Percentiles rank a stretch among this genome's conserved stretches.
These are phyloP conservation scores for Takashimella koratensis DNA, from an alignment of 1,284 basidiomycete genomes.

Conservation along the genomic window DNA sequence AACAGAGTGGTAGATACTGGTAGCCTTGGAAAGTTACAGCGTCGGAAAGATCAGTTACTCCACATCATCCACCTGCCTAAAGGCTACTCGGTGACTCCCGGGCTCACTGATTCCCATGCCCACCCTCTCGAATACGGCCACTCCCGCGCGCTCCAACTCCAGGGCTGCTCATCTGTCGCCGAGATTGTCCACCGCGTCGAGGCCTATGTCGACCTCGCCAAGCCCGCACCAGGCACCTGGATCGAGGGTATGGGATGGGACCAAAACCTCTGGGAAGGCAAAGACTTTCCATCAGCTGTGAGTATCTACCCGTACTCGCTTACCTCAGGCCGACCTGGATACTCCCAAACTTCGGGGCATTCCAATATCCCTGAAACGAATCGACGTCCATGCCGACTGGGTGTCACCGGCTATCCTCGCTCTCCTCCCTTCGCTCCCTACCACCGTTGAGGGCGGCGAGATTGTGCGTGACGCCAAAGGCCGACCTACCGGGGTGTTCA, in stretches of 20 bases:
- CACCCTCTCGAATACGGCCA: constrained; percentile 39
- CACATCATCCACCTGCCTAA: constrained; percentile 34
- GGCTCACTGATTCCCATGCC: constrained; percentile 66
- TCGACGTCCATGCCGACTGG: constrained; percentile 84
- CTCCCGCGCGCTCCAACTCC: constrained; percentile 62
- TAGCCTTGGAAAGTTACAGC: constrained; percentile 51
- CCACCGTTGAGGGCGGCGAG: constrained; percentile 66
- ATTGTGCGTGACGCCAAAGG: constrained; percentile 65
- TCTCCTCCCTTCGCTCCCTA: constrained; percentile 56
- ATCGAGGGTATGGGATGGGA: constrained; percentile 90
- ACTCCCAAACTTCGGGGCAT: constrained; percentile 61
- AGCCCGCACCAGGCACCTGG: constrained; percentile 61
- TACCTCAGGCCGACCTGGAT: constrained; percentile 59
- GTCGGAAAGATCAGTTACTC: constrained; percentile 13
- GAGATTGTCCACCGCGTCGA: constrained; percentile 65
- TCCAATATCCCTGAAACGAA: constrained; percentile 65
- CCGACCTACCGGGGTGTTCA: constrained; percentile 63
- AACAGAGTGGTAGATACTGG: constrained; percentile 60
- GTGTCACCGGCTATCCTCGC: constrained; percentile 65
- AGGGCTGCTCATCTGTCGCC: constrained; percentile 56
- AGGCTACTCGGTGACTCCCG: constrained; percentile 42
- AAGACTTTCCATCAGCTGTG: constrained; percentile 74
- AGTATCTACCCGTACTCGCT: constrained; percentile 24
- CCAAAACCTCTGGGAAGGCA: constrained; percentile 63
- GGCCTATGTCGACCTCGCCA: constrained; percentile 61